Base-by-base conservation (phyloP, 768 basidiomycete genomes). In the Mycena crocata region DNA sequence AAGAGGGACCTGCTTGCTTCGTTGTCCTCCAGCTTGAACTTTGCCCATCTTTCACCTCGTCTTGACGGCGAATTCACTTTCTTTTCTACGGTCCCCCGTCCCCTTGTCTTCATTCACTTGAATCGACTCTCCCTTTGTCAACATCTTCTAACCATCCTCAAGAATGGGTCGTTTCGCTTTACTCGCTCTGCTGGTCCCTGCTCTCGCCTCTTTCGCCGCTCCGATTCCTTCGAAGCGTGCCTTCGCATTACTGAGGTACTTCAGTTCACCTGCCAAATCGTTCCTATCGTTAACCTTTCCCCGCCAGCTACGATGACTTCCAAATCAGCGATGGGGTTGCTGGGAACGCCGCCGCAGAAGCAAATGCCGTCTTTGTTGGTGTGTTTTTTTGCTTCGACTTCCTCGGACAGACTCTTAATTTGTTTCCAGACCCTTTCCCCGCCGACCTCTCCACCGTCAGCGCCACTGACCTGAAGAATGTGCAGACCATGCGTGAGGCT, bases 291-390 rank as follows among this genome's bases (percentile, higher is more conserved):
- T 51, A 37, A 35, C 52, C 52, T 17, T 19, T 15, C 5, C 26
- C 37, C 34, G 5, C 57, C 32, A 82, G 81, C 69, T 82, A 82
- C 66, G 68, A 73, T 24, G 73, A 74, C 37, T 81, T 83, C 79
- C 82, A 83, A 68, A 83, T 83, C 63, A 81, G 80, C 19, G 76
- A 77, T 57, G 78, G 79, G 32, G 73, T 76, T 10, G 81, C 71
- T 10, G 82, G 82, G 3, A 73, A 77, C 39, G 82, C 82, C 2
- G 39, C 71, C 48, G 80, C 78, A 0, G 57, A 81, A 58, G 81
- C 80, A 2, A 75, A 78, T 59, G 82, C 82, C 8, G 78, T 81
- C 48, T 82, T 83, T 72, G 77, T 81, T 60, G 67, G 75, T 73
- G 35, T 37, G 35, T 15, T 9, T 15, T 15, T 9, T 15, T 15